Percentiles rank a stretch among this genome's conserved stretches.
Evolutionary conservation across 768 basidiomycete species (phyloP).

Genomic region (Pleurotus cornucopiae): DNA sequence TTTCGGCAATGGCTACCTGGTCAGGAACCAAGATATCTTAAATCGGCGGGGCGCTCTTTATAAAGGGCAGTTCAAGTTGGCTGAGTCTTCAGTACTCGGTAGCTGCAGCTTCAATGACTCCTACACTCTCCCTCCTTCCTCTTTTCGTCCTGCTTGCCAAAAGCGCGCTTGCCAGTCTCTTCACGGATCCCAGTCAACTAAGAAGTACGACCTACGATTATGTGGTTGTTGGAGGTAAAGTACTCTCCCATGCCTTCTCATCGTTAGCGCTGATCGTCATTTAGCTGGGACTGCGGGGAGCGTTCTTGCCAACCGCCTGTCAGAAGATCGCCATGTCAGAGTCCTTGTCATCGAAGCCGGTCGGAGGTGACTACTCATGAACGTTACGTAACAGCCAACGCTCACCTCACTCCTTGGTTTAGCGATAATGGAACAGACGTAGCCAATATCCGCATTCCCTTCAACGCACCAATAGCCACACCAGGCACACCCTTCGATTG

Average conservation of each 20-base stretch:
- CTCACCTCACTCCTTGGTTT: not conserved
- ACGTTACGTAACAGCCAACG: not conserved
- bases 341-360: constrained; percentile 23
- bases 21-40: no score
- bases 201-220: constrained; percentile 23
- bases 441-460: constrained; percentile 9
- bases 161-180: not conserved
- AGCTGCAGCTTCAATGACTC: not conserved
- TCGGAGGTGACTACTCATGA: constrained; percentile 8
- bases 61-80: no score
- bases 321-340: constrained; percentile 15
- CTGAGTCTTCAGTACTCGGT: no score
- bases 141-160: not conserved
- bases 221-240: constrained; percentile 25
- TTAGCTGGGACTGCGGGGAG: constrained; percentile 23
- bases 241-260: not conserved
- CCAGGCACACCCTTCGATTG: constrained; percentile 15
- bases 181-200: not conserved
- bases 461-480: constrained; percentile 8
- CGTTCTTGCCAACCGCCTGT: constrained; percentile 22
- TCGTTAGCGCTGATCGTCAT: not conserved
- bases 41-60: no score
- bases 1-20: no score
- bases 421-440: constrained; percentile 13
- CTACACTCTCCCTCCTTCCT: not conserved